These are phyloP conservation scores for Hemileccinum rubropunctum DNA, from an alignment of 768 basidiomycete species.

Conservation along the genomic window DNA sequence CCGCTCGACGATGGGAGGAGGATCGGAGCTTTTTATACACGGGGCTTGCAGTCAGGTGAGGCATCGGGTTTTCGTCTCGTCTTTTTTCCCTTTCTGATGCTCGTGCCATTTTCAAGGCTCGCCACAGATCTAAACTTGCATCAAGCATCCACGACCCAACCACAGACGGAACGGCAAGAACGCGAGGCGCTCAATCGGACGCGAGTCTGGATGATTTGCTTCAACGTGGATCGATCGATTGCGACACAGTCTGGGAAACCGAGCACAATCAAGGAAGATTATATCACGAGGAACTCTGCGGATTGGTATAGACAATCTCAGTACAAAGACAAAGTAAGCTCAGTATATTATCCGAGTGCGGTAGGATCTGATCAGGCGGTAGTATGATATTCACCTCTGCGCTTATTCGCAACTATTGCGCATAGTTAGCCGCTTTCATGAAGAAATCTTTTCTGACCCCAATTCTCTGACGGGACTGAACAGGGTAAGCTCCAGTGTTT, in stretches of 20 bases:
- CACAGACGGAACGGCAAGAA: constrained; percentile 72
- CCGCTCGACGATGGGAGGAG: constrained; percentile 84
- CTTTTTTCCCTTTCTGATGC: not conserved
- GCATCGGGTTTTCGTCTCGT: not conserved
- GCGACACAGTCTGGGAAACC: constrained; percentile 90
- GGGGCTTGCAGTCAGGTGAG: constrained; percentile 76
- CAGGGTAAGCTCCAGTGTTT: constrained; percentile 42
- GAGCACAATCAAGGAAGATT: constrained; percentile 84
- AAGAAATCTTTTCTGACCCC: constrained; percentile 72
- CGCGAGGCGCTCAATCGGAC: constrained; percentile 82
- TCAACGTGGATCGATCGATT: constrained; percentile 83
- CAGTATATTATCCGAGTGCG: not conserved
- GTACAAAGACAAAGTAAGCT: constrained; percentile 53
- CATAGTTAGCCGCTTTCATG: constrained; percentile 72
- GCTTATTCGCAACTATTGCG: constrained; percentile 68
- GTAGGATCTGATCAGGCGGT: not conserved
- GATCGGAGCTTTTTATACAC: constrained; percentile 89
- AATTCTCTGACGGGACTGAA: constrained; percentile 66
- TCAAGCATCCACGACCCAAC: constrained; percentile 55
- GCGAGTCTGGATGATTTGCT: constrained; percentile 90
- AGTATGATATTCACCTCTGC: constrained; percentile 78
- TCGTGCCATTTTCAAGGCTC: constrained; percentile 42
- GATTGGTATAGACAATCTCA: constrained; percentile 75
- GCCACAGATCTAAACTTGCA: constrained; percentile 90
- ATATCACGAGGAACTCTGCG: constrained; percentile 64